Evolutionary conservation across 2,329 filamentous ascomycete genomes (phyloP).

Genomic region (Ceratocystis variospora): DNA sequence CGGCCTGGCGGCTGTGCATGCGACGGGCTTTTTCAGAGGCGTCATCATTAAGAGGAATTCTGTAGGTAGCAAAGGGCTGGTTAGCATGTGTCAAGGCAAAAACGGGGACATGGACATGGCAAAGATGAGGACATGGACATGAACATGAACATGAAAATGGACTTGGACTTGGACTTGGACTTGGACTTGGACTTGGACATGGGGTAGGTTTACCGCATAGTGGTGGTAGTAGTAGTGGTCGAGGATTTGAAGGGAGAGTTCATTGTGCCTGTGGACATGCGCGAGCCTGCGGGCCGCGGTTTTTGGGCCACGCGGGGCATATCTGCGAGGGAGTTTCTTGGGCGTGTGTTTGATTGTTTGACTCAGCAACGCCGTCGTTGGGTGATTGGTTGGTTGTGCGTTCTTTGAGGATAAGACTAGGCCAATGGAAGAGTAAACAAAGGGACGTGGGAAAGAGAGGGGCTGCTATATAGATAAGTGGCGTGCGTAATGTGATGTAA

Average conservation of each 20-base stretch:
- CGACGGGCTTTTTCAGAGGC: constrained; percentile 79
- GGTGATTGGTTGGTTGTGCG: no score
- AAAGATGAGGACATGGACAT: no score
- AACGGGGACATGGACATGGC: neutral
- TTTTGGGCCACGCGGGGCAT: constrained; percentile 48
- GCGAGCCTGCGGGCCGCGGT: constrained; percentile 36
- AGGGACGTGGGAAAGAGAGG: no score
- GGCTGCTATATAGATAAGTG: no score
- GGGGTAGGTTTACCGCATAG: constrained; percentile 22
- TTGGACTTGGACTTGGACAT: no score
- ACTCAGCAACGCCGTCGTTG: no score
- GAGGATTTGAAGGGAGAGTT: constrained; percentile 43
- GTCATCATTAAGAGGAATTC: constrained; percentile 91
- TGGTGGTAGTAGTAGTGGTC: constrained; percentile 27
- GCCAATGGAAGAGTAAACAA: no score
- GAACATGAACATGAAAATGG: no score
- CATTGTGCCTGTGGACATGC: constrained; percentile 35
- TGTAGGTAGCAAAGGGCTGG: neutral
- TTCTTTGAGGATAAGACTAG: no score
- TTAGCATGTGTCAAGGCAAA: neutral
- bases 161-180: no score
- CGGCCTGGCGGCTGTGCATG: constrained; percentile 71
- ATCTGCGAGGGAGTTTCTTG: constrained; percentile 20
- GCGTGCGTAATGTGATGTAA: no score
- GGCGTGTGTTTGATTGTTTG: neutral